These are phyloP conservation scores for Cordyceps sp. DNA, from an alignment of 2,329 filamentous ascomycete genomes.

Conservation along the genomic window DNA sequence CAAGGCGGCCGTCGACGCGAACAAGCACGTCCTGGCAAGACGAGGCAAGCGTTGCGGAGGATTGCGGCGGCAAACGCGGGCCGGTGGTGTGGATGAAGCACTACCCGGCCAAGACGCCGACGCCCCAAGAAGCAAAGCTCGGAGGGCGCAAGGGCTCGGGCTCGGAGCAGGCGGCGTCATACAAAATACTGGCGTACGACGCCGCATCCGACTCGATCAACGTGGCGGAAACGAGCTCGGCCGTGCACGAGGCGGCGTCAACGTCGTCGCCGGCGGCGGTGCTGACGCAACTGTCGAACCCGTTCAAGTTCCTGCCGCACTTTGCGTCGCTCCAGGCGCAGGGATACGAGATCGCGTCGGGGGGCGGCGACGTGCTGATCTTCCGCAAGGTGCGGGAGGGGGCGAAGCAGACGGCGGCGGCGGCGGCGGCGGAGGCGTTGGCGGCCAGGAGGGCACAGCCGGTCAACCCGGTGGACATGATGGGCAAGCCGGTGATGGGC, in stretches of 20 bases:
- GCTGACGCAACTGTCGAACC: slow-evolving; percentile 42
- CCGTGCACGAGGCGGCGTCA: slow-evolving; percentile 27
- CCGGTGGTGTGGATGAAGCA: slow-evolving; percentile 20
- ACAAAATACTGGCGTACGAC: slow-evolving; percentile 54
- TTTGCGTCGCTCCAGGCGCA: slow-evolving; percentile 40
- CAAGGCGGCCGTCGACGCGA: not conserved
- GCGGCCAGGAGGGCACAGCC: not conserved
- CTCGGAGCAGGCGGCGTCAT: slow-evolving; percentile 12
- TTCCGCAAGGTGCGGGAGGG: slow-evolving; percentile 39
- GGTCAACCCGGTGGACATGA: slow-evolving; percentile 45
- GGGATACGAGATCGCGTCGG: slow-evolving; percentile 52
- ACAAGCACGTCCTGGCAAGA: too few relatives aligned
- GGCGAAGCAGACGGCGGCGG: not conserved
- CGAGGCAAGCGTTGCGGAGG: slow-evolving; percentile 29
- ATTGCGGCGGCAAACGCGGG: slow-evolving; percentile 18
- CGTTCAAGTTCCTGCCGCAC: slow-evolving; percentile 47
- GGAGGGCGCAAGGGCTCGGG: not conserved
- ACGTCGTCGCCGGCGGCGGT: slow-evolving; percentile 42
- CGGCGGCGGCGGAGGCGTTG: slow-evolving; percentile 3
- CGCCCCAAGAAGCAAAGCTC: not conserved
- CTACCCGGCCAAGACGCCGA: slow-evolving; percentile 4
- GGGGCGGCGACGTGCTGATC: slow-evolving; percentile 44
- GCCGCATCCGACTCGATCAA: slow-evolving; percentile 37
- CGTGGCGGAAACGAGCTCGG: slow-evolving; percentile 42
- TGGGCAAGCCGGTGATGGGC: slow-evolving; percentile 29